Percentiles rank a stretch among this genome's conserved stretches.
phyloP scores from a whole-genome alignment of 805 yeast genomes.

The Kodamaea nitidulidarum region DNA sequence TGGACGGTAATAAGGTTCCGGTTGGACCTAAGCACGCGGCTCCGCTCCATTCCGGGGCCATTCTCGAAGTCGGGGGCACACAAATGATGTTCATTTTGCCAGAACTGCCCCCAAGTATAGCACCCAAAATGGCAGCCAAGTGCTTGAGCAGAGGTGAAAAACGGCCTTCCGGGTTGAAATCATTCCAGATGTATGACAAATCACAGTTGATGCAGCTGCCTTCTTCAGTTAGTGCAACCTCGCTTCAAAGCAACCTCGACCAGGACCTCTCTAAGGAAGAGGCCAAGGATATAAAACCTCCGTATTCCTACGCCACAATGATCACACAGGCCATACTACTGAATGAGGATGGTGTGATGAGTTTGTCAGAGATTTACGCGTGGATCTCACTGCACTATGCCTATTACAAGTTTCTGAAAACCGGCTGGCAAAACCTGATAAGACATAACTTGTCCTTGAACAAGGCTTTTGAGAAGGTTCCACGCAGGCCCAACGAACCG shows the following conservation, averaged over 20 bases:
- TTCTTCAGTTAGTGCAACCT: slow-evolving; percentile 35
- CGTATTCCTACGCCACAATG: slow-evolving; percentile 96
- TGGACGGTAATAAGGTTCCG: slow-evolving; percentile 64
- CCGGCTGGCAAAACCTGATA: slow-evolving; percentile 98
- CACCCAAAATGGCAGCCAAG: slow-evolving; percentile 42
- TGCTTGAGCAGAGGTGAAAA: slow-evolving; percentile 28
- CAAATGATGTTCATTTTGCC: slow-evolving; percentile 99
- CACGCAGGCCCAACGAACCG: slow-evolving; percentile 91
- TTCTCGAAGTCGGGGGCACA: slow-evolving; percentile 92
- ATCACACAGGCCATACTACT: slow-evolving; percentile 95
- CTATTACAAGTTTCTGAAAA: slow-evolving; percentile 83
- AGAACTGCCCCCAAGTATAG: slow-evolving; percentile 71
- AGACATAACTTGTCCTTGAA: slow-evolving; percentile 91
- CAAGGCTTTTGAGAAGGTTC: slow-evolving; percentile 97
- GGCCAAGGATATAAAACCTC: slow-evolving; percentile 91
- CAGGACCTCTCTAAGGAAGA: slow-evolving; percentile 84
- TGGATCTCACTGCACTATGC: slow-evolving; percentile 89
- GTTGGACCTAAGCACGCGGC: slow-evolving; percentile 48
- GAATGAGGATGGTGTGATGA: slow-evolving; percentile 80
- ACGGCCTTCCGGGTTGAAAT: slow-evolving; percentile 20
- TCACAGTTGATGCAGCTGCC: slow-evolving; percentile 36
- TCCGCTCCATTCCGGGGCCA: slow-evolving; percentile 77
- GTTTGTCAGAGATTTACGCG: slow-evolving; percentile 85
- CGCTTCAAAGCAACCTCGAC: slow-evolving; percentile 44
- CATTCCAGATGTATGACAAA: slow-evolving; percentile 54